Evolutionary conservation across 768 basidiomycete genomes (phyloP).

Genomic region (Coprinellus micaceus): DNA sequence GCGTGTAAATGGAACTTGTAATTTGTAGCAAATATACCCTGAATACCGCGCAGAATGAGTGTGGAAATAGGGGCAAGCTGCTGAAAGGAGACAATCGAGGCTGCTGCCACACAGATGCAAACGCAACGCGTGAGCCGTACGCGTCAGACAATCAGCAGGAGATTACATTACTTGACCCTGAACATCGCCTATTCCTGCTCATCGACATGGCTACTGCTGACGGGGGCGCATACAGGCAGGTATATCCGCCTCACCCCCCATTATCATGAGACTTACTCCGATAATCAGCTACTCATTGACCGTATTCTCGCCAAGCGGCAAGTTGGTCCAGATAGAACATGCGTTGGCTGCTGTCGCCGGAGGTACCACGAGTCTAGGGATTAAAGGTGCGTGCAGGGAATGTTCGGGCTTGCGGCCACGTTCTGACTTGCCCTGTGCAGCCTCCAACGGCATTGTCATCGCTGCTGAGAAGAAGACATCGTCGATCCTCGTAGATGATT

Average conservation of each 20-base stretch:
- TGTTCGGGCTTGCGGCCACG: slow-evolving; percentile 8
- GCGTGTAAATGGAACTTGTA: slow-evolving; percentile 3
- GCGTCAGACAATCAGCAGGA: slow-evolving; percentile 12
- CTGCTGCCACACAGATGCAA: slow-evolving; percentile 10
- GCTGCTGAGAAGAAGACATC: slow-evolving; percentile 99
- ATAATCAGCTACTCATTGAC: slow-evolving; percentile 89
- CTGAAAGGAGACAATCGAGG: neutral
- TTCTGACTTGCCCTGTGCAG: slow-evolving; percentile 37
- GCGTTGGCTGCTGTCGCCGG: slow-evolving; percentile 93
- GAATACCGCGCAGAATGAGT: neutral
- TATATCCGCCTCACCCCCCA: slow-evolving; percentile 12
- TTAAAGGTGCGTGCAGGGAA: slow-evolving; percentile 72
- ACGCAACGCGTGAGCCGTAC: slow-evolving; percentile 12
- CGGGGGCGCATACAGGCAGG: slow-evolving; percentile 75
- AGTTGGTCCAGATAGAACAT: slow-evolving; percentile 99
- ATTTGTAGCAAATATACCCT: neutral
- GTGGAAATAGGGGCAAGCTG: neutral
- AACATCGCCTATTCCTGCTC: slow-evolving; percentile 16
- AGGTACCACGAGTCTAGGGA: slow-evolving; percentile 95
- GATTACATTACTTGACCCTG: slow-evolving; percentile 23
- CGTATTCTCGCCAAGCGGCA: slow-evolving; percentile 98
- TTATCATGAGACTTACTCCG: slow-evolving; percentile 6
- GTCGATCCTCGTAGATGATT: slow-evolving; percentile 96
- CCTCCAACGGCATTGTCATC: slow-evolving; percentile 98
- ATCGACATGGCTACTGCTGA: slow-evolving; percentile 72